These are phyloP conservation scores for Pythium biforme DNA, from an alignment of 352 stramenopile genomes.

Conservation along the genomic window DNA sequence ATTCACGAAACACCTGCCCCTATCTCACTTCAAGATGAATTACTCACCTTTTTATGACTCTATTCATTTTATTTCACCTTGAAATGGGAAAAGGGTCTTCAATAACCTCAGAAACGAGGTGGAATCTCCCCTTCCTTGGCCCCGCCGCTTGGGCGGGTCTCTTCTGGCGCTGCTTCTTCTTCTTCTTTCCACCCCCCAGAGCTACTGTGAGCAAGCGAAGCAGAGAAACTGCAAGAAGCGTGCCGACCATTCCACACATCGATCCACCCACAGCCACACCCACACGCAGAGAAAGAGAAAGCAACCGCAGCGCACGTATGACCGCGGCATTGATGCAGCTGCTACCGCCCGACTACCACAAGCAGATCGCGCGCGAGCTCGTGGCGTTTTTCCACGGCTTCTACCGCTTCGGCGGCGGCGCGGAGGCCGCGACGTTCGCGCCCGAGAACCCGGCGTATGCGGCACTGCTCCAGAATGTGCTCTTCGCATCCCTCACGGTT, in stretches of 20 bases:
- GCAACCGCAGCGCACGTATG: constrained; percentile 2
- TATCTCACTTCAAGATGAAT: constrained; percentile 10
- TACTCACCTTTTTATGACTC: not conserved
- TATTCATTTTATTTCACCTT: not conserved
- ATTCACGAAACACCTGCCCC: not conserved
- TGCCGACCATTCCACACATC: not conserved
- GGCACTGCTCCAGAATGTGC: constrained; percentile 67
- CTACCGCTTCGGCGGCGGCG: constrained; percentile 68
- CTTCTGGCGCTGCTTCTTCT: constrained; percentile 1
- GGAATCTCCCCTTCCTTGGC: not conserved
- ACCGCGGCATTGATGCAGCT: constrained; percentile 37
- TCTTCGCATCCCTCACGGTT: constrained; percentile 64
- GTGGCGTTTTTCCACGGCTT: constrained; percentile 78
- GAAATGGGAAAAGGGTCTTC: not conserved
- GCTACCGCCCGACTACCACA: constrained; percentile 68
- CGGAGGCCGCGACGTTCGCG: constrained; percentile 45
- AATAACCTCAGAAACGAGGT: constrained; percentile 9
- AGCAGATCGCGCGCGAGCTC: constrained; percentile 60
- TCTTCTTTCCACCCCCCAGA: not conserved
- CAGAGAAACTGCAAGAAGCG: not conserved
- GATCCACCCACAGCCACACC: not conserved
- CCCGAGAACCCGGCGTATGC: constrained; percentile 49
- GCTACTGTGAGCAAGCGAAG: not conserved
- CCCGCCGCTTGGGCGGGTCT: not conserved
- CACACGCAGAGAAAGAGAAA: constrained; percentile 1